Evolutionary conservation across 345 rosid genomes (phyloP), one percentile per base, ranked within the genome.

Genomic region (Raphanus sativus): DNA sequence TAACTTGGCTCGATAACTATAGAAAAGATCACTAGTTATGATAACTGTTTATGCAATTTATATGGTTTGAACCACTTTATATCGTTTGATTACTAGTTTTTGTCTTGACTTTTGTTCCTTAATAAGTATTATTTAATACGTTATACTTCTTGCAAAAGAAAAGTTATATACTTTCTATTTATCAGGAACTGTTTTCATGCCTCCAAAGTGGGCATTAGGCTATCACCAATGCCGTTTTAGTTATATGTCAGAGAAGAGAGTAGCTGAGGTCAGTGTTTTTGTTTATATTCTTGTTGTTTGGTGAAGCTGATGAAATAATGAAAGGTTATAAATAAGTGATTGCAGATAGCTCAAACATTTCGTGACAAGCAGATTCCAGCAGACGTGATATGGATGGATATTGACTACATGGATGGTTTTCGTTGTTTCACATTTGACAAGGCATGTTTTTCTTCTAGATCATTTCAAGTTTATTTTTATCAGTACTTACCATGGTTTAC

Each of bases 371-470:
- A 76, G 62, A 91, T 94, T 72, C 97, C 98, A 33, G 77, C 91
- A 80, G 98, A 94, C 73, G 97, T 85, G 67, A 82, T 94, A 83
- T 94, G 98, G 98, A 94, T 94, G 98, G 98, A 94, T 78, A 94
- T 94, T 77, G 98, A 94, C 81, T 94, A 94, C 84, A 94, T 94
- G 98, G 97, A 94, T 76, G 93, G 94, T 8, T 94, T 91, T 78
- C 89, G 98, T 52, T 94, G 97, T 89, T 94, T 94, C 83, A 94
- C 98, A 77, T 89, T 94, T 62, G 89, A 91, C 84, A 75, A 89
- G 96, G 98, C n/a, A n/a, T 78, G 88, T 21, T 21, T 21, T 21
- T 21, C 21, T 21, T 21, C 21, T 21, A 21, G 21, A 21, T 21
- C n/a, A n/a, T n/a, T n/a, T n/a, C n/a, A n/a, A n/a, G n/a, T n/a